Base-by-base conservation (phyloP, 2,329 filamentous ascomycete species). In the Hypoxylon sp. region DNA sequence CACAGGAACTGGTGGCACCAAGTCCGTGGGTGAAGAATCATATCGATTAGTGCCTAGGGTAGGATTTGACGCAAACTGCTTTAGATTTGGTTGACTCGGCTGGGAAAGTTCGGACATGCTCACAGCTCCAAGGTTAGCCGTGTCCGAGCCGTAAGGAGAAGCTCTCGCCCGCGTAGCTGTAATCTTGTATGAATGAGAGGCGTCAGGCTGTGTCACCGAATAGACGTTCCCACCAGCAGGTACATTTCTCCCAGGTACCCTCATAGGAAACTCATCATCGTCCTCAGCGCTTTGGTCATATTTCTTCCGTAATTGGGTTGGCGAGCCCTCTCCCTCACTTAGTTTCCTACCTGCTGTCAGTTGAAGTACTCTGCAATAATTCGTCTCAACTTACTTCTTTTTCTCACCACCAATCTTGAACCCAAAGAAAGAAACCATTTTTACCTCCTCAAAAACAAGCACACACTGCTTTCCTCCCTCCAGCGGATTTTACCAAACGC, bases 341-440 rank as follows among this genome's bases (percentile, higher is more conserved):
- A 67, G 77, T 80, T 79, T 80, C 67, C 78, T 79, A 67, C 41
- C n/a, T 9, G 21, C 67, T 45, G 60, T 72, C 65, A 76, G 69
- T 59, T 21, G 32, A 61, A 50, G 43, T 45, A 13, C 45, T 55
- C 32, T 10, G 25, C 4, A 25, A 41, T 65, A 66, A 36, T 30
- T 58, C 7, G 19, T 51, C 23, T 34, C 10, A n/a, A 82, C 85
- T 82, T 79, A 84, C 82, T 86, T 87, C 77, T 88, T 88, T 79
- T 84, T 87, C 68, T 86, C 84, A 71, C 82, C 81, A 53, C 85
- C 84, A 65, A 88, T 80, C 75, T 84, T 87, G 74, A 89, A 78
- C 53, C 86, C 86, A 69, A 88, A 87, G 69, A 89, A 86, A 2
- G 87, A 87, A 21, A 88, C 86, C 87, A 89, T 88, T 50, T 14